Percentiles rank a stretch among this genome's conserved stretches.
phyloP scores from a whole-genome alignment of 306 rosid genomes.

The Quercus bicolor region DNA sequence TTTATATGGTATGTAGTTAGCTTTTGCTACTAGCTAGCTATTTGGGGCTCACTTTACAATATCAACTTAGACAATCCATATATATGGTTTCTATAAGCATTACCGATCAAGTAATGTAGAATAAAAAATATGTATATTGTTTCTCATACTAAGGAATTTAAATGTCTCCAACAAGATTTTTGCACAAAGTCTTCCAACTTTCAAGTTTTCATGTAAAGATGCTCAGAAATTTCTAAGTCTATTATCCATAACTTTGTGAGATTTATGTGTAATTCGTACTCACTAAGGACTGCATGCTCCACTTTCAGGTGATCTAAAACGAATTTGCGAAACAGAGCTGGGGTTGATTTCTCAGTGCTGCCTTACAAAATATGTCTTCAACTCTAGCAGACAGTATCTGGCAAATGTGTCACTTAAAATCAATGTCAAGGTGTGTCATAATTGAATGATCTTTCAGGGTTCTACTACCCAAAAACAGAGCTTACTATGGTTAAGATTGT shows the following conservation, averaged over 20 bases:
- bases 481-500: background rate
- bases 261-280: background rate
- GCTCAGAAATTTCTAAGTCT: background rate
- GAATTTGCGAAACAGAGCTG: slow-evolving; percentile 68
- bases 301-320: slow-evolving; percentile 58
- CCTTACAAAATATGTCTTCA: slow-evolving; percentile 59
- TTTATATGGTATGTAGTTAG: slow-evolving; percentile 35
- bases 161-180: background rate
- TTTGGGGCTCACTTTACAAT: background rate
- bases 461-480: slow-evolving; percentile 1
- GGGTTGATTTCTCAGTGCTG: slow-evolving; percentile 73
- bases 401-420: slow-evolving; percentile 65
- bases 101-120: background rate
- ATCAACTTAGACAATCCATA: background rate
- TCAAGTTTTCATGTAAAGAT: background rate
- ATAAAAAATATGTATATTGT: background rate
- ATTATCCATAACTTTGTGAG: background rate
- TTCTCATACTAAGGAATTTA: background rate
- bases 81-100: background rate
- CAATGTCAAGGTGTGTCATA: slow-evolving; percentile 51
- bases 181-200: background rate
- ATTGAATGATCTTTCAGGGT: slow-evolving; percentile 1
- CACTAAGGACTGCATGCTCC: slow-evolving; percentile 13
- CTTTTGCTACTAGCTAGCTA: background rate
- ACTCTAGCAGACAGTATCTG: slow-evolving; percentile 57